These are phyloP conservation scores for Sporobolomyces phaffii DNA, from an alignment of 768 basidiomycete genomes.

Conservation along the genomic window DNA sequence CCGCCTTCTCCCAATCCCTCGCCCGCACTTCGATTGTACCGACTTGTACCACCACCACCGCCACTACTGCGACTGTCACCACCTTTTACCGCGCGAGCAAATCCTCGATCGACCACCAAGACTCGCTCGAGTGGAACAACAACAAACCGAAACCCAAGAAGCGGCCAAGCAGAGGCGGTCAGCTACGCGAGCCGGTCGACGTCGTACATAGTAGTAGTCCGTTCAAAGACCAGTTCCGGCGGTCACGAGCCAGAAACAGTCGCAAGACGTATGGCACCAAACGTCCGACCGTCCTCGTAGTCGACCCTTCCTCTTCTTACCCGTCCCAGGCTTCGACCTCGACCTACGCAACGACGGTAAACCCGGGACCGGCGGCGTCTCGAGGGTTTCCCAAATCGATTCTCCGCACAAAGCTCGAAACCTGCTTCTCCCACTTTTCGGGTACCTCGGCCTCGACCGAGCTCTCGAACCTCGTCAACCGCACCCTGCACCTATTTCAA, in stretches of 20 bases:
- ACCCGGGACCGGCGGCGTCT: no score
- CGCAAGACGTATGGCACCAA: no score
- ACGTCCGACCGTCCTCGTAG: no score
- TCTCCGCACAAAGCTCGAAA: background rate
- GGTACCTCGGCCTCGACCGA: background rate
- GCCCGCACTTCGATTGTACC: background rate
- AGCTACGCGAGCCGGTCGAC: no score
- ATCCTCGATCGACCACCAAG: background rate
- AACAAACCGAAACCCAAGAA: background rate
- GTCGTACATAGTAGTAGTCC: no score
- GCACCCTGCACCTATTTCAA: background rate
- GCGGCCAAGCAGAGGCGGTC: no score
- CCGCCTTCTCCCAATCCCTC: background rate
- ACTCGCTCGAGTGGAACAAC: background rate
- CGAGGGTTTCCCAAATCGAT: background rate
- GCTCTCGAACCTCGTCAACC: background rate
- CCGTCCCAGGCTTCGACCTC: background rate
- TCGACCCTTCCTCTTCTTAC: background rate
- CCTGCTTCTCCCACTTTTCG: background rate
- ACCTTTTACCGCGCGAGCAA: background rate
- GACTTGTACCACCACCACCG: background rate
- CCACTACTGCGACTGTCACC: background rate
- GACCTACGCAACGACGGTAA: no score
- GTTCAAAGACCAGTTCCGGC: no score
- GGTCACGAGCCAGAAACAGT: no score